Evolutionary conservation across 1,139 yeast genomes (phyloP), one percentile per base, ranked within the genome.

Genomic region (Candida pseudocylindracea): DNA sequence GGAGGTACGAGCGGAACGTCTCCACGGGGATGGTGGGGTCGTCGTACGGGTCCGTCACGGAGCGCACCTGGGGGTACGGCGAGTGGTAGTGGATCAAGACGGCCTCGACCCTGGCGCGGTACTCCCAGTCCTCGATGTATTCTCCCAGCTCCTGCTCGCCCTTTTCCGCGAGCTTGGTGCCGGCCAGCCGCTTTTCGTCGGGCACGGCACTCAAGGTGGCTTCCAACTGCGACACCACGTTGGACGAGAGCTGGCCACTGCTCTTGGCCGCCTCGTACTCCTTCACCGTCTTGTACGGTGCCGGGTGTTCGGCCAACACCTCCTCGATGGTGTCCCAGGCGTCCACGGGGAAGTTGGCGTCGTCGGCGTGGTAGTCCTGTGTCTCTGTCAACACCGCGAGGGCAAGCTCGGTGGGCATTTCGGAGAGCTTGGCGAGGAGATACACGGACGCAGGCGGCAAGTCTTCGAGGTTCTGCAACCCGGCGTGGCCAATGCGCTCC

Each of bases 401-500:
- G 7, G 30, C 28, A 10, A 28, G 27, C 10, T 24, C 28, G 8
- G 20, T 10, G 10, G 6, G 7, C 12, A 31, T 7, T 2, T 8
- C 12, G 26, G 24, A 27, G 10, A 31, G 10, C 30, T 31, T 31
- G 8, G 28, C 33, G 24, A 31, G 11, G 10, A 31, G 20, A 15
- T 15, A 31, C 12, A 12, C 30, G 8, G 33, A 30, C 5, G 24
- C 33, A 8, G 26, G 10, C 10, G 33, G 33, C 8, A 31, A n/a
- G 27, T 31, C 28, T n/a, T n/a, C 28, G 8, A 28, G 10, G 9
- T 24, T 10, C 4, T 28, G 24, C 26, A 31, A 50, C 27, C 50
- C 49, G 28, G 47, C 54, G 32, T 42, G 46, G 36, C 46, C 46
- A 33, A 54, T 43, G 33, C 55, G 43, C 32, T 37, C 45, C 37